These are phyloP conservation scores for Mycosarcoma maydis DNA, from an alignment of 1,284 basidiomycete genomes.

Conservation along the genomic window DNA sequence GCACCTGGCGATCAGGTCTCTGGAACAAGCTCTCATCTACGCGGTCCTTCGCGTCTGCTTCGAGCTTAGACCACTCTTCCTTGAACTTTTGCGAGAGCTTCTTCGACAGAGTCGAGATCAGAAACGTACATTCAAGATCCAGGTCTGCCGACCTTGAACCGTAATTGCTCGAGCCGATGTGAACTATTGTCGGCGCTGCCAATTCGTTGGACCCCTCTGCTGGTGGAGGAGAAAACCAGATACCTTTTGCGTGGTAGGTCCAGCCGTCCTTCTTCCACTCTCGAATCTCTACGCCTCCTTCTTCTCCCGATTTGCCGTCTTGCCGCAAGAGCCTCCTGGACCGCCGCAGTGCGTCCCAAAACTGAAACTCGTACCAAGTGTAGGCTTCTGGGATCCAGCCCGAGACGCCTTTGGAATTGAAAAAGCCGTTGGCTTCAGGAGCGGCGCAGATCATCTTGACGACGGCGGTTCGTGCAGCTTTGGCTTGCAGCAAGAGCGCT, in stretches of 20 bases:
- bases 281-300: slow-evolving; percentile 73
- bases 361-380: slow-evolving; percentile 83
- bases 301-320: slow-evolving; percentile 15
- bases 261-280: slow-evolving; percentile 92
- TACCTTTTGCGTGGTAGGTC: slow-evolving; percentile 98
- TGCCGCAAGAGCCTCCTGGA: slow-evolving; percentile 67
- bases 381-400: slow-evolving; percentile 95
- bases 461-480: slow-evolving; percentile 37
- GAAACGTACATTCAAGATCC: slow-evolving; percentile 90
- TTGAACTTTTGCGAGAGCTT: slow-evolving; percentile 64
- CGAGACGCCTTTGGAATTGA: slow-evolving; percentile 85
- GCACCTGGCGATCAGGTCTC: slow-evolving; percentile 74
- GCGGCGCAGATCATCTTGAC: slow-evolving; percentile 79
- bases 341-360: slow-evolving; percentile 74
- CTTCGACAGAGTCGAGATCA: slow-evolving; percentile 74
- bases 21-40: slow-evolving; percentile 70
- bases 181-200: slow-evolving; percentile 70
- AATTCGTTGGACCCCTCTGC: background rate
- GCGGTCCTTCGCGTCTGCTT: slow-evolving; percentile 67
- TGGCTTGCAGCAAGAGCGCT: slow-evolving; percentile 38
- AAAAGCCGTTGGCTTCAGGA: slow-evolving; percentile 90
- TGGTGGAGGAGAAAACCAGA: slow-evolving; percentile 28
- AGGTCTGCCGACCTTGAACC: slow-evolving; percentile 89
- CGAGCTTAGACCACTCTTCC: slow-evolving; percentile 69
- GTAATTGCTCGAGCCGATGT: slow-evolving; percentile 95